A percentile compares a stretch with the other conserved stretches of the same genome.
Evolutionary conservation across 2,329 filamentous ascomycete species (phyloP).

Genomic region (Fusarium phyllophilum): DNA sequence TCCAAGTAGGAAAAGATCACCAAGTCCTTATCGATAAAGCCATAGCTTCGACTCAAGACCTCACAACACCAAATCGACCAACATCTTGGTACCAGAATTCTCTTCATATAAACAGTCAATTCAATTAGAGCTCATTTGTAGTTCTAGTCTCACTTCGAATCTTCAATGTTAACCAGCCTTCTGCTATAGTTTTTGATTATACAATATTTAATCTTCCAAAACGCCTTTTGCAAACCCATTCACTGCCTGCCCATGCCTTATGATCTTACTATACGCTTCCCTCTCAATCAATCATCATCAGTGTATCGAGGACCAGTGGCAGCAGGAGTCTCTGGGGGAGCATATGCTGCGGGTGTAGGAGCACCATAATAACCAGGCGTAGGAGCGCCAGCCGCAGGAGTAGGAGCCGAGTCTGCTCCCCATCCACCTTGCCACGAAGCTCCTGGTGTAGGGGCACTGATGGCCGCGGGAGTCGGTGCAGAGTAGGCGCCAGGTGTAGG

Average conservation of each 20-base stretch:
- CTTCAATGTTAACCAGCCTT: neutral
- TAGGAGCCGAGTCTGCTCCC: slow-evolving; percentile 72
- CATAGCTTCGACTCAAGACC: neutral
- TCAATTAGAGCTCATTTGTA: neutral
- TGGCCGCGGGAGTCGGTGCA: slow-evolving; percentile 72
- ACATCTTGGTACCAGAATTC: neutral
- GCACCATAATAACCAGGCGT: slow-evolving; percentile 74
- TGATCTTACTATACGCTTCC: neutral
- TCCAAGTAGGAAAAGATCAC: slow-evolving; percentile 10
- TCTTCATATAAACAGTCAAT: neutral
- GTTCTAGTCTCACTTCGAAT: neutral
- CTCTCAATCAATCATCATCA: slow-evolving; percentile 56
- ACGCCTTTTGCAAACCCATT: slow-evolving; percentile 30
- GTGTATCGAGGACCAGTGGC: slow-evolving; percentile 66
- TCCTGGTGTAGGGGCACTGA: slow-evolving; percentile 75
- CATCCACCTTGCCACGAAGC: slow-evolving; percentile 69
- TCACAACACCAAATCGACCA: neutral
- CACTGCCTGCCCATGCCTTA: slow-evolving; percentile 2
- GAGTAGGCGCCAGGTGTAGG: slow-evolving; percentile 76
- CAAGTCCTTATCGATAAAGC: slow-evolving; percentile 36
- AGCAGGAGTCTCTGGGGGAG: slow-evolving; percentile 68
- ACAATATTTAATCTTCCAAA: slow-evolving; percentile 31
- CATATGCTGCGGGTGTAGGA: slow-evolving; percentile 72
- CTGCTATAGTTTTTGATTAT: slow-evolving; percentile 29
- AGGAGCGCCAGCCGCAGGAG: slow-evolving; percentile 72